Base-by-base conservation (phyloP, 2,329 filamentous ascomycete genomes). In the Periconia sp. region DNA sequence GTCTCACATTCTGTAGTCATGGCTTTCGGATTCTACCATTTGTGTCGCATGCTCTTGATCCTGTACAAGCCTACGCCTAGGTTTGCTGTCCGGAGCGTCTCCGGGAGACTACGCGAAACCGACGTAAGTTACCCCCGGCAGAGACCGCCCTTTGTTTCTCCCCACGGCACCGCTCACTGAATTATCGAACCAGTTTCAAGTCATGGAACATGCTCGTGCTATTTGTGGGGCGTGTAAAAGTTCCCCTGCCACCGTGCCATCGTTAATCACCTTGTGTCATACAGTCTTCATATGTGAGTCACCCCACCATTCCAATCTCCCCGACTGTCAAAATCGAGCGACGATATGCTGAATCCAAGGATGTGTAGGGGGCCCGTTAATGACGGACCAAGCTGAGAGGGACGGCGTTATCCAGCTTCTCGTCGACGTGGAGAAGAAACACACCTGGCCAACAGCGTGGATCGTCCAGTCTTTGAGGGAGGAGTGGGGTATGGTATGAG, bases 391-490 rank as follows among this genome's bases (percentile, higher is more conserved):
- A 27, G 45, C 30, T n/a, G 66, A 71, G 50, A 55, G 60, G 33
- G 43, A 59, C 2, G 60, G 64, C 20, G 56, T 71, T 14, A 18
- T 69, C 3, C 48, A 58, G 14, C 57, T 71, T 11, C 56, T 71
- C 9, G 44, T 50, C 6, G 43, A 59, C 2, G 60, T 70, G 18
- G 67, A 70, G 48, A 55, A 31, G 3, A 53, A 45, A 19, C 60
- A 70, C 14, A 51, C 61, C 2, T 71, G 68, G 68, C 68, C 68
- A 9, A 71, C 67, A 5, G 55, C 58, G 8, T 70, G 68, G 68
- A 69, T 71, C 30, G 57, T 64, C 31, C 65, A 60, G 18, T 62
- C 62, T n/a, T 51, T 71, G 14, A 68, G 56, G 45, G 18, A 19
- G 11, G 59, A 70, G 47, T 71, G 68, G 67, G 64, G 58, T 7